Percentiles rank a stretch among this genome's conserved stretches.
phyloP scores from a whole-genome alignment of 331 rosid species.

The Malus hybrid region DNA sequence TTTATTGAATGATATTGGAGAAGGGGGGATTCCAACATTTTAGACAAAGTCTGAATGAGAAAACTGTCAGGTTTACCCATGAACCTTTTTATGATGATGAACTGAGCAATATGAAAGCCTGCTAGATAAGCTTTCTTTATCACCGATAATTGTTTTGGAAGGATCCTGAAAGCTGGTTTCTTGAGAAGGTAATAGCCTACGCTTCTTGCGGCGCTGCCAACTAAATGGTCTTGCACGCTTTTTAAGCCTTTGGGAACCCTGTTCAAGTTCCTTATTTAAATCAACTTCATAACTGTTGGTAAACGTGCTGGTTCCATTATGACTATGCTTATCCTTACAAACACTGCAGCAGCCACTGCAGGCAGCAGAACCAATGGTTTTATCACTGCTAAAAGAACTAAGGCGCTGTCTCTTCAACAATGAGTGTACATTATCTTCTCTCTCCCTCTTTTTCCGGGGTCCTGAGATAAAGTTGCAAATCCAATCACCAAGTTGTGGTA shows the following conservation, averaged over 20 bases:
- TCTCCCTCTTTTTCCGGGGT: constrained; percentile 38
- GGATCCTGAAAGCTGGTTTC: constrained; percentile 10
- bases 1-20: background rate
- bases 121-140: constrained; percentile 16
- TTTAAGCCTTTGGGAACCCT: constrained; percentile 21
- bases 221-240: constrained; percentile 66
- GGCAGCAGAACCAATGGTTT: constrained; percentile 16
- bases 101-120: constrained; percentile 17
- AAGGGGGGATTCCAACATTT: background rate
- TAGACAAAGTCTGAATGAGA: background rate
- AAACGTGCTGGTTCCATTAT: constrained; percentile 4
- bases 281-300: constrained; percentile 6
- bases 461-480: constrained; percentile 35
- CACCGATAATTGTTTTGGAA: constrained; percentile 5
- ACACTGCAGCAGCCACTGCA: constrained; percentile 14
- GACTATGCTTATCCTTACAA: constrained; percentile 12
- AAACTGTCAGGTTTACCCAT: background rate
- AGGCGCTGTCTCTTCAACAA: constrained; percentile 20
- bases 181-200: constrained; percentile 28
- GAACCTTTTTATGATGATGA: constrained; percentile 33
- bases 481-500: background rate
- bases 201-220: constrained; percentile 61
- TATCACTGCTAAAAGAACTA: constrained; percentile 18
- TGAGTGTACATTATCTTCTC: constrained; percentile 22
- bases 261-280: constrained; percentile 15